Conservation (phyloP, 805 yeast species). For the Tetrapisispora namnaoensis region DNA sequence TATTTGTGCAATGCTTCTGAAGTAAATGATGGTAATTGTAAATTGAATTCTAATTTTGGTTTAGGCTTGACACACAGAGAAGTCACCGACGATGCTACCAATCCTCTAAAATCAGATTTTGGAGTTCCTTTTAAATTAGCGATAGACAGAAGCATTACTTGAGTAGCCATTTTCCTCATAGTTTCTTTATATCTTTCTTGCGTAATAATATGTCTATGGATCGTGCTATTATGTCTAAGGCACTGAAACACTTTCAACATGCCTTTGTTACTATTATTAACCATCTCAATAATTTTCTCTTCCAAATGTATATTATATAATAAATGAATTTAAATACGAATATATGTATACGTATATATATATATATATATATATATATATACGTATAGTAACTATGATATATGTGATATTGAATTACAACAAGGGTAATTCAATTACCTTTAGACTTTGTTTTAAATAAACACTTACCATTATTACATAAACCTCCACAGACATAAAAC, state of each 20-base stretch:
- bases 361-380: no score
- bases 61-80: constrained; percentile 71
- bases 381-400: no score
- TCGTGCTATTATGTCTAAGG: neutral
- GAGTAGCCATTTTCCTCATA: constrained; percentile 40
- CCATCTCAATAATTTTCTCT: neutral
- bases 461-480: no score
- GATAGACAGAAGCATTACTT: constrained; percentile 50
- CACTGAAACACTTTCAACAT: neutral
- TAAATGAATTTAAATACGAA: no score
- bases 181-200: constrained; percentile 6
- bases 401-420: no score
- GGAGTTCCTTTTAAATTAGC: constrained; percentile 20
- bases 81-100: constrained; percentile 78
- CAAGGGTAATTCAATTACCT: no score
- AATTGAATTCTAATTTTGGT: constrained; percentile 75
- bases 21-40: constrained; percentile 80
- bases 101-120: constrained; percentile 35
- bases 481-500: no score
- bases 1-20: constrained; percentile 52
- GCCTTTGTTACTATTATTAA: neutral
- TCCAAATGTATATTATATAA: neutral
- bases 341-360: no score
- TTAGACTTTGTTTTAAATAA: no score
- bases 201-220: neutral